phyloP scores from a whole-genome alignment of 768 basidiomycete species.

The Leucocoprinus sp. region DNA sequence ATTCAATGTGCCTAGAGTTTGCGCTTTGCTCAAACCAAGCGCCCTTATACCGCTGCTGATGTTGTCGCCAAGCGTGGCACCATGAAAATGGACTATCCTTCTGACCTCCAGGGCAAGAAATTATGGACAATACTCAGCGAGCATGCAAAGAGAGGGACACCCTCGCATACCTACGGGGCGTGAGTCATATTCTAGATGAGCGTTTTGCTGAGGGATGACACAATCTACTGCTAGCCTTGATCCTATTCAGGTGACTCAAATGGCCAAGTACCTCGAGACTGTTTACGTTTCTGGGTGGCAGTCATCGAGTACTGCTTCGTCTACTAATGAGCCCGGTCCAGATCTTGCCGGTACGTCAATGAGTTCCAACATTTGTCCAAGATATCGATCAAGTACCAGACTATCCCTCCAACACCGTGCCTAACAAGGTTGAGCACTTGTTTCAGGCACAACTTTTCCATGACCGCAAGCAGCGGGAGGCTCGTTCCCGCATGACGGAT shows the following conservation, averaged over 20 bases:
- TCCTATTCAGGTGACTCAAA: slow-evolving; percentile 96
- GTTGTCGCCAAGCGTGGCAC: slow-evolving; percentile 94
- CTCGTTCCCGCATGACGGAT: slow-evolving; percentile 61
- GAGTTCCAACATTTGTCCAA: neutral
- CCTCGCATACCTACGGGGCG: slow-evolving; percentile 98
- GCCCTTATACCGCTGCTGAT: slow-evolving; percentile 89
- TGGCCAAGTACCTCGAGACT: slow-evolving; percentile 98
- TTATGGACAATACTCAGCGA: slow-evolving; percentile 67
- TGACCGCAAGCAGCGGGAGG: slow-evolving; percentile 92
- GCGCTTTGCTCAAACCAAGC: slow-evolving; percentile 78
- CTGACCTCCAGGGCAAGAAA: slow-evolving; percentile 80
- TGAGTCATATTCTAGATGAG: slow-evolving; percentile 43
- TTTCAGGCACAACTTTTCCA: slow-evolving; percentile 99
- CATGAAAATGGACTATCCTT: slow-evolving; percentile 78
- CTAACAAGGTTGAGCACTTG: slow-evolving; percentile 96
- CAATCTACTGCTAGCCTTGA: slow-evolving; percentile 59
- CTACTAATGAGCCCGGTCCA: slow-evolving; percentile 93
- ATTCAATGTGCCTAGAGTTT: slow-evolving; percentile 45
- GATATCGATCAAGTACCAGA: slow-evolving; percentile 36
- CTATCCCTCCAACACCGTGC: slow-evolving; percentile 98
- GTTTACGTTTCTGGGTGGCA: slow-evolving; percentile 98
- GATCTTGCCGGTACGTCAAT: slow-evolving; percentile 82
- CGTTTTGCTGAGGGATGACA: neutral
- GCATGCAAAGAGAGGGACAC: slow-evolving; percentile 70
- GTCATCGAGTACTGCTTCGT: slow-evolving; percentile 88